phyloP scores from a whole-genome alignment of 768 basidiomycete species.

The Trametes cubensis region DNA sequence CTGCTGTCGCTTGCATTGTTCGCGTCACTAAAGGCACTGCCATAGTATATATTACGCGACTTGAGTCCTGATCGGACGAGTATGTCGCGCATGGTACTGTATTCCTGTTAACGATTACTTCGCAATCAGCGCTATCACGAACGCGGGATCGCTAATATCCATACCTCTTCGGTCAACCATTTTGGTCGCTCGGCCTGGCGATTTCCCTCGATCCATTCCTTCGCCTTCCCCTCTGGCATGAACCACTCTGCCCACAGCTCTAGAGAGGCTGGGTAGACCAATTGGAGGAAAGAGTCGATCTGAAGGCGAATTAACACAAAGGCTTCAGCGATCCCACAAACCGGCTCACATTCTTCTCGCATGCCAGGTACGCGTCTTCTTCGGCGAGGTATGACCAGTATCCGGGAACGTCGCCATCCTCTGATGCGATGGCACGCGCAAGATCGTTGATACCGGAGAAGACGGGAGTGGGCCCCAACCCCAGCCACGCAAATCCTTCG shows the following conservation, averaged over 20 bases:
- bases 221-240: slow-evolving; percentile 37
- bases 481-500: slow-evolving; percentile 41
- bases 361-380: background rate
- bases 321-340: slow-evolving; percentile 18
- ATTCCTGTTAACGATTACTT: slow-evolving; percentile 20
- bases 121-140: background rate
- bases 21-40: slow-evolving; percentile 29
- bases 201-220: slow-evolving; percentile 34
- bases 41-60: slow-evolving; percentile 44
- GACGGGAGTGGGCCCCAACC: slow-evolving; percentile 35
- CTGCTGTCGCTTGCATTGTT: slow-evolving; percentile 33
- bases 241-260: slow-evolving; percentile 39
- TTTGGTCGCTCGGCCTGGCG: slow-evolving; percentile 29
- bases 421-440: slow-evolving; percentile 25
- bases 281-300: slow-evolving; percentile 44
- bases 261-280: slow-evolving; percentile 38
- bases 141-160: background rate
- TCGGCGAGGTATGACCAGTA: slow-evolving; percentile 40
- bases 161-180: slow-evolving; percentile 41
- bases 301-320: slow-evolving; percentile 13
- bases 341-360: slow-evolving; percentile 8
- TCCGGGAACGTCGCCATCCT: slow-evolving; percentile 29
- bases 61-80: slow-evolving; percentile 36
- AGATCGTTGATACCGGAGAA: no score
- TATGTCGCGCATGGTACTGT: slow-evolving; percentile 23